Conservation (phyloP, 169 alveolate species). For the Cryptosporidium meleagridis region DNA sequence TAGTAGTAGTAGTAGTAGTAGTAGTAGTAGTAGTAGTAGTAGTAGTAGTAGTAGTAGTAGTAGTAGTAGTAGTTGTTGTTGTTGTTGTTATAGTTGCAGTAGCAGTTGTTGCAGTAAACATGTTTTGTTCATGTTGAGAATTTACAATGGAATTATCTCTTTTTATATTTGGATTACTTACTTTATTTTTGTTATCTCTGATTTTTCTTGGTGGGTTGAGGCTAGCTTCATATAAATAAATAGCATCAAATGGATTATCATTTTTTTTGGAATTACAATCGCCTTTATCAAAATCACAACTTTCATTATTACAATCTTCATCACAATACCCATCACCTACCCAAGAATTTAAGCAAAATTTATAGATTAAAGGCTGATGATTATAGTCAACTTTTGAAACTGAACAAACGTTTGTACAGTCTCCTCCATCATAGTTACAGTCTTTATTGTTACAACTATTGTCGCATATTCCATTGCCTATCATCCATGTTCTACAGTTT, state of each 20-base stretch:
- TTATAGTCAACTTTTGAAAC: constrained; percentile 78
- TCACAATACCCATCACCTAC: constrained; percentile 83
- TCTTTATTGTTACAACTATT: constrained; percentile 76
- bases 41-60: not conserved
- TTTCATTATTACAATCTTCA: constrained; percentile 77
- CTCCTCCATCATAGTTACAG: constrained; percentile 79
- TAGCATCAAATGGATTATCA: not conserved
- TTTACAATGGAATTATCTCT: not conserved
- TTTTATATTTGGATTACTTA: not conserved
- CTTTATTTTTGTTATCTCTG: not conserved
- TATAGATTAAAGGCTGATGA: constrained; percentile 78
- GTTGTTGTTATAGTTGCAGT: not conserved
- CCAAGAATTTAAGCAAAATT: constrained; percentile 79
- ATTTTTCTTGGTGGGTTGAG: constrained; percentile 31
- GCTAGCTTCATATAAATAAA: constrained; percentile 26
- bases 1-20: not conserved
- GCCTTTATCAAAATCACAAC: constrained; percentile 70
- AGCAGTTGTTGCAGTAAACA: not conserved
- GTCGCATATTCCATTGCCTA: constrained; percentile 81
- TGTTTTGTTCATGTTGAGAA: not conserved
- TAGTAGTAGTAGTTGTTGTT: not conserved
- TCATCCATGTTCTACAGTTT: constrained; percentile 81
- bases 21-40: not conserved
- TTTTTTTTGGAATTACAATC: constrained; percentile 40
- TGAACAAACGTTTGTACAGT: constrained; percentile 78